Conservation (phyloP, 2,329 filamentous ascomycete species). For the Colletotrichum sp. region DNA sequence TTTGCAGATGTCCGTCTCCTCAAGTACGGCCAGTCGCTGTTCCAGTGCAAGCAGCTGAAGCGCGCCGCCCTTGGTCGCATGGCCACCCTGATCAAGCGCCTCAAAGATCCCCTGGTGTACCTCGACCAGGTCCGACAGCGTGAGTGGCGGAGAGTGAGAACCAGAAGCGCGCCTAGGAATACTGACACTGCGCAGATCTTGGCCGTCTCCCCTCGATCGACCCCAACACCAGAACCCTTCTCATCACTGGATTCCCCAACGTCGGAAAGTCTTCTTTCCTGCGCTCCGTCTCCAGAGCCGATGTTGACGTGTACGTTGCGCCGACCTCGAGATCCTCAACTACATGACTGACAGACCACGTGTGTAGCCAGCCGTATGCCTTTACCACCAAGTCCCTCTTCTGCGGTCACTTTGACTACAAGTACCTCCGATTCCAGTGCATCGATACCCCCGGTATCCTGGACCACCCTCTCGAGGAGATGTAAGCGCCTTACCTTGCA, state of each 20-base stretch:
- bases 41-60: constrained; percentile 99
- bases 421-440: constrained; percentile 86
- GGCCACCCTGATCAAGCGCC: constrained; percentile 93
- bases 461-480: constrained; percentile 96
- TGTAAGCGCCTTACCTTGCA: constrained; percentile 3
- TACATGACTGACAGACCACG: constrained; percentile 66
- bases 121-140: constrained; percentile 50
- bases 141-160: constrained; percentile 38
- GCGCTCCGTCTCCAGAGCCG: constrained; percentile 48
- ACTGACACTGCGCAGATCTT: constrained; percentile 63
- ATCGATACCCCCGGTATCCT: constrained; percentile 99
- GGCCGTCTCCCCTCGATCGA: constrained; percentile 98
- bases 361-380: constrained; percentile 96
- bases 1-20: constrained; percentile 67
- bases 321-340: background rate
- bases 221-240: constrained; percentile 91
- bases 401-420: constrained; percentile 97
- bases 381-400: constrained; percentile 99
- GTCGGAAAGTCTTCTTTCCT: constrained; percentile 97
- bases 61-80: constrained; percentile 94
- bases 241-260: constrained; percentile 98
- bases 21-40: constrained; percentile 95
- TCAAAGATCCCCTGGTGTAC: constrained; percentile 78
- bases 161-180: background rate
- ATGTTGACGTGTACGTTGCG: constrained; percentile 5